Evolutionary conservation across 2,329 filamentous ascomycete species (phyloP).

Genomic region (Penicillium sclerotigenum): DNA sequence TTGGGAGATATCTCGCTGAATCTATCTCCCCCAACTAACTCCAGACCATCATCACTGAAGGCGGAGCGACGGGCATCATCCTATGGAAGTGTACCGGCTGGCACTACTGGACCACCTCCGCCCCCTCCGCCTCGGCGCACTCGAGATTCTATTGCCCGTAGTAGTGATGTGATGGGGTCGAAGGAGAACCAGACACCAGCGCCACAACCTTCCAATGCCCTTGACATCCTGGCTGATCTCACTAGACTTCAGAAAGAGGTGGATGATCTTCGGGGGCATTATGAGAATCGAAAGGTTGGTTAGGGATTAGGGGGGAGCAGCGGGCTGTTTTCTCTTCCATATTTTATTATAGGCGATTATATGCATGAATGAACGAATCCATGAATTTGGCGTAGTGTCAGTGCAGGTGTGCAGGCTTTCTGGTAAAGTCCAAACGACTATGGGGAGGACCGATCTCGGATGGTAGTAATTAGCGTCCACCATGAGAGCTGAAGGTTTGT

Average conservation of each 20-base stretch:
- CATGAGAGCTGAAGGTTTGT: background rate
- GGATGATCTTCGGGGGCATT: constrained; percentile 53
- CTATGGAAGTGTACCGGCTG: constrained; percentile 20
- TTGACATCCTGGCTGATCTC: constrained; percentile 69
- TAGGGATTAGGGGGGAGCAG: constrained; percentile 22
- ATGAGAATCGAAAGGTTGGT: constrained; percentile 32
- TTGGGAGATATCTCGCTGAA: constrained; percentile 10
- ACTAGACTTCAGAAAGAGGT: constrained; percentile 71
- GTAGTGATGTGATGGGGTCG: constrained; percentile 26
- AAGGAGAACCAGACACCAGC: constrained; percentile 24
- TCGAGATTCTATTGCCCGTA: constrained; percentile 43
- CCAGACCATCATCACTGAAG: constrained; percentile 22
- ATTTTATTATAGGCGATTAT: constrained; percentile 6
- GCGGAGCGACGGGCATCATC: constrained; percentile 32
- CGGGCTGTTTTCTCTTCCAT: constrained; percentile 10
- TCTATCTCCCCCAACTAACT: constrained; percentile 15
- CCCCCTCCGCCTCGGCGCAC: constrained; percentile 49
- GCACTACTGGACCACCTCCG: constrained; percentile 38
- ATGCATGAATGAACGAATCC: constrained; percentile 20
- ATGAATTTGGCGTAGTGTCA: background rate
- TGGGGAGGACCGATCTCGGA: background rate
- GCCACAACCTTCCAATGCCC: constrained; percentile 42
- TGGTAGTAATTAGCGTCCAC: background rate
- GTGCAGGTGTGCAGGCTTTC: too few species aligned
- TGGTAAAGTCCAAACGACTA: background rate